Base-by-base conservation (phyloP, 2,329 filamentous ascomycete species). In the Alternaria arborescens region DNA sequence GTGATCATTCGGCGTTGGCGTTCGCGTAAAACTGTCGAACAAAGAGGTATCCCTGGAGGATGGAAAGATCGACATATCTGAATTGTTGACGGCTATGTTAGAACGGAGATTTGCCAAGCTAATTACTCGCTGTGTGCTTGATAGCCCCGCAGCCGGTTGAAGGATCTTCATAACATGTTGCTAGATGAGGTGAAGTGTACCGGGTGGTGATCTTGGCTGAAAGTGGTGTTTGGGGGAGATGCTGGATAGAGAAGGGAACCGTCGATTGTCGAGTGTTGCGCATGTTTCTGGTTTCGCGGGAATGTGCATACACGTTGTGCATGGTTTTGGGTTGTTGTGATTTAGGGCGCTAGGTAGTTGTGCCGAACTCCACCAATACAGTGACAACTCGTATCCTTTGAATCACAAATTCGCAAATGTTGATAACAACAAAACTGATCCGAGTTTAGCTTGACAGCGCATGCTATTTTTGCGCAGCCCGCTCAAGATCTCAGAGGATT, bases 391-490 rank as follows among this genome's bases (percentile, higher is more conserved):
- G 40, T 42, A 24, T 42, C 40, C 20, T 42, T 5, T 42, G 12
- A 24, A 16, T 24, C 40, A 24, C 20, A 24, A 42, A 22, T 42
- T 24, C 20, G 22, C 20, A 24, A 24, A 24, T 42, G 40, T 16
- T 34, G 22, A 22, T 26, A 38, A 30, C 14, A 16, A 26, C 18
- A 4, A 24, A 24, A 30, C 16, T 50, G 14, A 36, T 36, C 32
- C n/a, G 20, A 22, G 46, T n/a, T 26, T 50, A 50, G 46, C 36
- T 38, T 50, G 46, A 22, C 46, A 50, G 18, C 46, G 22, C 46
- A 50, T 50, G 46, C 46, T 50, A 50, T 38, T 38, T 50, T 38
- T 24, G 46, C 46, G 38, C 32, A 50, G 30, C 46, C 46, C 32
- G 46, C 46, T 50, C 46, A 50, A 36, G 30, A 50, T 36, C 30